phyloP scores from a whole-genome alignment of 495 filamentous ascomycete species.

The Tuber magnatum region DNA sequence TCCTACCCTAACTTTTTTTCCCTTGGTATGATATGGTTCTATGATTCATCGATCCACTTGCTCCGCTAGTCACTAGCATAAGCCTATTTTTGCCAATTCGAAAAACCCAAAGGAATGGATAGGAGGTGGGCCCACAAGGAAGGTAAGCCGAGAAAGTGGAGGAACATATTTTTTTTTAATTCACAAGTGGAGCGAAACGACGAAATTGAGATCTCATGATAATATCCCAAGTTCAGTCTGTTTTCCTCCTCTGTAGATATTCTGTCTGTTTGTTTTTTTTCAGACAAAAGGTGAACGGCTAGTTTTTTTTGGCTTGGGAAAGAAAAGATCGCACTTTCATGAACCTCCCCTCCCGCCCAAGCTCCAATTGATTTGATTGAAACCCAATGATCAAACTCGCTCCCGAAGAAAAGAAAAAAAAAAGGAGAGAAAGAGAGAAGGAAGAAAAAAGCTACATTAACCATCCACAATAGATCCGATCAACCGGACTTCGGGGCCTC shows the following conservation, averaged over 20 bases:
- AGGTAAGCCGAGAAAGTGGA: background rate
- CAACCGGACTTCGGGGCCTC: constrained; percentile 55
- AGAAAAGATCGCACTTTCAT: background rate
- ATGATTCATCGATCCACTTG: background rate
- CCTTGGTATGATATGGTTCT: background rate
- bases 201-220: background rate
- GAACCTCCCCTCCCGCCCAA: constrained; percentile 1
- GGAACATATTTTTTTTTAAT: background rate
- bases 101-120: background rate
- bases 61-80: background rate
- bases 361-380: constrained; percentile 20
- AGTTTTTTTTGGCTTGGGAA: constrained; percentile 20
- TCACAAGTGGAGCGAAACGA: background rate
- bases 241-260: background rate
- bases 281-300: constrained; percentile 21
- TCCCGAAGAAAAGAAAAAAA: constrained; percentile 33
- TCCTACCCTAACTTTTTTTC: background rate
- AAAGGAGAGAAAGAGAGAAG: constrained; percentile 16
- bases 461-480: background rate
- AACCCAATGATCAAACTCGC: constrained; percentile 36
- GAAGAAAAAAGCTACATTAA: constrained; percentile 23
- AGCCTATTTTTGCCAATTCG: background rate
- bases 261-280: background rate
- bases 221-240: background rate
- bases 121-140: background rate